Base-by-base conservation (phyloP, 176 grass and related monocot genomes). In the Raddia distichophylla region DNA sequence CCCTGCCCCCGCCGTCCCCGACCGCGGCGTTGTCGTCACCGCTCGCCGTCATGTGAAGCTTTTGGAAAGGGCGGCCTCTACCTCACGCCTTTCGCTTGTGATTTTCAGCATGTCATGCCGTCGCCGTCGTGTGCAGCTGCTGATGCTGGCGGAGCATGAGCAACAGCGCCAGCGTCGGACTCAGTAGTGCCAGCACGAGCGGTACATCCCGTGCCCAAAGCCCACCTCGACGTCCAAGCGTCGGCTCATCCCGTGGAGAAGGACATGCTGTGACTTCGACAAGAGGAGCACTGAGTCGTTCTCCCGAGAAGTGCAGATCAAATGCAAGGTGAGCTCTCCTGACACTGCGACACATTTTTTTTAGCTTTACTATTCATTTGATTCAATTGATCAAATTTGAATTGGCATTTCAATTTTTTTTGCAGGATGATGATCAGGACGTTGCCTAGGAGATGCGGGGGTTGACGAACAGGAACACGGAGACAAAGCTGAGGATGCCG, bases 401-500 rank as follows among this genome's bases (percentile, higher is more conserved):
- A 59, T 69, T 55, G 35, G 35, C 53, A 60, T 73, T 49, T 1
- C 7, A 2, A 2, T 76, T 12, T 73, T 27, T 27, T 27, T 18
- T 80, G 33, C 16, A 73, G 84, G 89, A 84, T 47, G 88, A 84
- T 27, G 86, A 91, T 63, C 54, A 45, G 52, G 18, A 45, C 7
- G 90, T 76, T 4, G 82, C 34, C 59, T 99, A 93, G 97, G 89
- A 90, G 85, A 64, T 53, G 11, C 68, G 85, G 48, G 97, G 93
- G 69, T 91, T 99, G 66, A 90, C 76, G 33, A 93, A 91, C 73
- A 77, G 97, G 79, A 91, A 99, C 83, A 77, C 80, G 3, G 75
- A 95, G 92, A 90, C 97, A 44, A 89, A 85, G 35, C 91, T 99
- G 7, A 80, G 33, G 90, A 88, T 89, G 76, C 62, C 82, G 20